Evolutionary conservation across 495 filamentous ascomycete species (phyloP).

Genomic region (Bathelium albidoporum): DNA sequence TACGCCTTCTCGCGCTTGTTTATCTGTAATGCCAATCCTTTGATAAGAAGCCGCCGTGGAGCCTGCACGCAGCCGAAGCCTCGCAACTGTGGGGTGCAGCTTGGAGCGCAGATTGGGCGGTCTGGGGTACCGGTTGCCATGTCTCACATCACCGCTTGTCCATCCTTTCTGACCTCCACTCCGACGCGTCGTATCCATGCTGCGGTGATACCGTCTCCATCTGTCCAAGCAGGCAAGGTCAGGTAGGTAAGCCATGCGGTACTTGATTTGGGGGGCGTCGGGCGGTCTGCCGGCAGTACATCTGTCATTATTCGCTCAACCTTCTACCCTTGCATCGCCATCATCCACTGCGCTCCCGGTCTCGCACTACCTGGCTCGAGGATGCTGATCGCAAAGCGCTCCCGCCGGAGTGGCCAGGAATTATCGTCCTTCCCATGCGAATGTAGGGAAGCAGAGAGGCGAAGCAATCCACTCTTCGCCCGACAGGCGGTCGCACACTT

Average conservation of each 20-base stretch:
- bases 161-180: neutral
- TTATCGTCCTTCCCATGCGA: too few relatives aligned
- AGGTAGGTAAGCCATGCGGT: too few relatives aligned
- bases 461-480: neutral
- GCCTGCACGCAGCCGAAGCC: neutral
- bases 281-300: neutral
- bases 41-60: neutral
- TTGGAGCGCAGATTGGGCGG: neutral
- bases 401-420: neutral
- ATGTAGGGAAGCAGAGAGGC: neutral
- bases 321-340: neutral
- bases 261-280: neutral
- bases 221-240: neutral
- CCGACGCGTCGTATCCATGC: neutral
- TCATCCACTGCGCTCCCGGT: neutral
- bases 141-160: neutral
- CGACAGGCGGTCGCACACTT: neutral
- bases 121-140: neutral
- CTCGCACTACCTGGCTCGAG: neutral
- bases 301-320: neutral
- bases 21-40: neutral
- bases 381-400: neutral
- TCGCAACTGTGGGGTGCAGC: neutral
- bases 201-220: neutral
- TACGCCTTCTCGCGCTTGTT: neutral